phyloP scores from a whole-genome alignment of 768 basidiomycete genomes.

The Omphalotus guepiniiformis region DNA sequence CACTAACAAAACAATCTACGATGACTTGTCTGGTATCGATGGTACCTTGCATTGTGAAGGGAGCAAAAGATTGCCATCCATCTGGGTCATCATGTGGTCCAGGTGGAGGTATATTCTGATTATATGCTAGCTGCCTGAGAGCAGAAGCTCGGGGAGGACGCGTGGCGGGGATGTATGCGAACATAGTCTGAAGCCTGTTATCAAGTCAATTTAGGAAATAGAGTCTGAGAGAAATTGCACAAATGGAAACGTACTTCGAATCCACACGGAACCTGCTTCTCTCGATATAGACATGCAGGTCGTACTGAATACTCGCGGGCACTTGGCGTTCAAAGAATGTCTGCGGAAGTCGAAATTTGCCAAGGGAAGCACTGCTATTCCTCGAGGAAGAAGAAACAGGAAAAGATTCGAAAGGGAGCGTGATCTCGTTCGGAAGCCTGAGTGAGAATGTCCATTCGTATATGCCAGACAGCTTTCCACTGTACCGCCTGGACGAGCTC shows the following conservation, averaged over 20 bases:
- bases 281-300: conserved; percentile 25
- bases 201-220: conserved; percentile 13
- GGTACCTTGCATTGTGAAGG: conserved; percentile 23
- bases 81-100: conserved; percentile 34
- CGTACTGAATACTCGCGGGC: conserved; percentile 32
- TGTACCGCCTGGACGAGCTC: no score
- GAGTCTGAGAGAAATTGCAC: no score
- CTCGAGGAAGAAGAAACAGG: no score
- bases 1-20: no score
- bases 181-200: conserved; percentile 18
- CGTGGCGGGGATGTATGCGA: conserved; percentile 31
- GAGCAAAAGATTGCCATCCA: conserved; percentile 30
- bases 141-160: conserved; percentile 25
- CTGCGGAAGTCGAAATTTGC: no score
- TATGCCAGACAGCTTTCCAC: not conserved
- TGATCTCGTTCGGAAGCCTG: not conserved
- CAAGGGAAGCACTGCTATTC: no score
- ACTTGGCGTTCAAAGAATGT: conserved; percentile 34
- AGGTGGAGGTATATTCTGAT: conserved; percentile 26
- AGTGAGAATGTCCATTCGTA: not conserved
- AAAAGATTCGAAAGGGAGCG: no score
- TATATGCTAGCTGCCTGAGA: conserved; percentile 31
- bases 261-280: conserved; percentile 30
- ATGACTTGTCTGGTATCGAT: no score
- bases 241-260: conserved; percentile 23